Evolutionary conservation across 2,329 filamentous ascomycete genomes (phyloP), one percentile per base, ranked within the genome.

Genomic region (Trichophaea hybrida): DNA sequence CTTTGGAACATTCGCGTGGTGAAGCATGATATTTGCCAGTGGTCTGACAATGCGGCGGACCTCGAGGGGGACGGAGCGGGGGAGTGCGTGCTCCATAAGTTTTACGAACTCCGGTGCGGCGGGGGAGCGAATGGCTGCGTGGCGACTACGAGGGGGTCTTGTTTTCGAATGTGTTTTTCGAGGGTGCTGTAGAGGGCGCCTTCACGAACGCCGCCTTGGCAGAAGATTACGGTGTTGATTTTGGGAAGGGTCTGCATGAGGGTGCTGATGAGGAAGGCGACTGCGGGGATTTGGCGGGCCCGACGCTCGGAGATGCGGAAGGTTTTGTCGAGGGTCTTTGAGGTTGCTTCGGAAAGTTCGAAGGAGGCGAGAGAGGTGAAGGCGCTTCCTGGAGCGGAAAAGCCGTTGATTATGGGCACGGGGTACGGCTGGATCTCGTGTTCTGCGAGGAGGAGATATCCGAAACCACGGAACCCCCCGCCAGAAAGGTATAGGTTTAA

Each of bases 381-480:
- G 2, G 79, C 74, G 2, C 74, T 69, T 8, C 80, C 79, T 0
- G 77, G 71, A 1, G 83, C 86, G 6, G 76, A 80, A 72, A 93
- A 95, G 1, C 86, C 84, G 63, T 89, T 90, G 71, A 93, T 84
- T 17, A 85, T 83, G 0, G 88, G 81, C 32, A 95, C 85, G 0
- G 90, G 90, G 70, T 94, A 96, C 0, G 88, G 88, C 57, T 78
- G 75, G 48, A 88, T 79, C 5, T 75, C 72, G 68, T 91, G 86
- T 65, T 80, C 79, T 69, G 85, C 83, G 85, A 94, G 90, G 56
- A 95, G 77, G 69, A 94, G 82, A 71, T 88, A 94, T 5, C 89
- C 90, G 76, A 94, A 95, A 13, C 90, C 90, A 38, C 90, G 78
- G 70, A 95, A 94, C 0, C 90, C 90, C 31, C 90, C 90, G 48